A percentile compares a stretch with the other conserved stretches of the same genome.
Conservation (phyloP, 139 green algal genomes). For the Chlamydomonas eustigma region DNA sequence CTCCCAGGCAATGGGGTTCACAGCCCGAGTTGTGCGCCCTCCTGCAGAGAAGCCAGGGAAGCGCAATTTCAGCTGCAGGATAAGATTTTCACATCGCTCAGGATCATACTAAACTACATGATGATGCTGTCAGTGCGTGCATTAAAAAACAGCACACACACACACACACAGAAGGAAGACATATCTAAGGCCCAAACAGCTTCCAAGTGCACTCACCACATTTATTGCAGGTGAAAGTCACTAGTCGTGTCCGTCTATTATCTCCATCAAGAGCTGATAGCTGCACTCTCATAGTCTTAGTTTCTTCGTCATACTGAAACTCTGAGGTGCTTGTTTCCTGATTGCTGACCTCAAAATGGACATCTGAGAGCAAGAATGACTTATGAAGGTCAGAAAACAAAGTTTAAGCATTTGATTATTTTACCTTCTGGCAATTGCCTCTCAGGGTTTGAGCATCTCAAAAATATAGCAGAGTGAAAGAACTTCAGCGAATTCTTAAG, state of each 20-base stretch:
- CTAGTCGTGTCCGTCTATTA: conserved; percentile 38
- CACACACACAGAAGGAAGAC: not conserved
- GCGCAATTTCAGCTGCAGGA: not conserved
- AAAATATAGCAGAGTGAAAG: no score
- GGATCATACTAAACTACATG: no score
- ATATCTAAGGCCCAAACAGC: not conserved
- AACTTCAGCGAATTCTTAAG: no score
- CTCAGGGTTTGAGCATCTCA: no score
- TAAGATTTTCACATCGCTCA: not conserved
- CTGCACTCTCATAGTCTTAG: conserved; percentile 42
- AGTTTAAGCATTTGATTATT: no score
- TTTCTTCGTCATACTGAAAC: conserved; percentile 38
- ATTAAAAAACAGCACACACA: no score
- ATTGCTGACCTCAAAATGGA: no score
- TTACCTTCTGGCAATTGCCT: no score
- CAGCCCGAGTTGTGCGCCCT: conserved; percentile 39
- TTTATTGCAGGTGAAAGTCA: conserved; percentile 62
- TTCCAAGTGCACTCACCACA: conserved; percentile 50
- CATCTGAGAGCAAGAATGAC: no score
- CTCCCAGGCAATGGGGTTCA: conserved; percentile 62
- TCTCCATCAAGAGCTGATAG: conserved; percentile 20
- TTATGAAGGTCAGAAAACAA: no score
- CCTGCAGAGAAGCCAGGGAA: conserved; percentile 30
- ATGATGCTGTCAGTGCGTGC: no score
- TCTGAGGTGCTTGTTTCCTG: not conserved